These are phyloP conservation scores for Monilinia fructigena DNA, from an alignment of 2,329 filamentous ascomycete species.

Conservation along the genomic window DNA sequence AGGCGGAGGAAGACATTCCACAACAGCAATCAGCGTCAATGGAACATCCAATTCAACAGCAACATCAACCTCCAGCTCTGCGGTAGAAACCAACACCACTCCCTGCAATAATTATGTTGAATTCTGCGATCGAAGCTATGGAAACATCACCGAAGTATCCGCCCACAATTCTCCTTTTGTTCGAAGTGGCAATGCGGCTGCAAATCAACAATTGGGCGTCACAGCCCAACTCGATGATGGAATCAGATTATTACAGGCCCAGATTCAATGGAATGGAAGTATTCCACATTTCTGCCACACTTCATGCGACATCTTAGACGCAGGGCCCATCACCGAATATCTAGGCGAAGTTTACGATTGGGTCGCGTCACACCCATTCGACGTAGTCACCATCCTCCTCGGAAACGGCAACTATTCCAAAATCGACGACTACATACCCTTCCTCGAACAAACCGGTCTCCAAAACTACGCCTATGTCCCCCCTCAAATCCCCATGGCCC, in stretches of 20 bases:
- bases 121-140: conserved; percentile 73
- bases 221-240: conserved; percentile 75
- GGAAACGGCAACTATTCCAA: conserved; percentile 77
- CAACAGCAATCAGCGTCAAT: conserved; percentile 43
- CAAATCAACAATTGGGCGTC: conserved; percentile 71
- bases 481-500: conserved; percentile 64
- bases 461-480: conserved; percentile 72
- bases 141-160: conserved; percentile 76
- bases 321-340: conserved; percentile 73
- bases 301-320: conserved; percentile 77
- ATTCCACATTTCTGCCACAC: conserved; percentile 81
- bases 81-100: conserved; percentile 64
- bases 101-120: conserved; percentile 79
- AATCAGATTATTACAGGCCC: conserved; percentile 61
- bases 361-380: conserved; percentile 76
- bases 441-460: conserved; percentile 71
- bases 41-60: conserved; percentile 50
- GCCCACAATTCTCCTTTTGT: conserved; percentile 83
- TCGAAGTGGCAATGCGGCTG: conserved; percentile 65
- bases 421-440: conserved; percentile 61
- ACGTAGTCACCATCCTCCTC: conserved; percentile 83
- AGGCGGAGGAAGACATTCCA: conserved; percentile 36
- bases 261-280: conserved; percentile 61
- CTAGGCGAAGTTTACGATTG: conserved; percentile 67
- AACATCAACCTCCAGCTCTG: conserved; percentile 46